Evolutionary conservation across 192 early-diverging fungal genomes (phyloP).

Genomic region (Fimicolochytrium jonesii): DNA sequence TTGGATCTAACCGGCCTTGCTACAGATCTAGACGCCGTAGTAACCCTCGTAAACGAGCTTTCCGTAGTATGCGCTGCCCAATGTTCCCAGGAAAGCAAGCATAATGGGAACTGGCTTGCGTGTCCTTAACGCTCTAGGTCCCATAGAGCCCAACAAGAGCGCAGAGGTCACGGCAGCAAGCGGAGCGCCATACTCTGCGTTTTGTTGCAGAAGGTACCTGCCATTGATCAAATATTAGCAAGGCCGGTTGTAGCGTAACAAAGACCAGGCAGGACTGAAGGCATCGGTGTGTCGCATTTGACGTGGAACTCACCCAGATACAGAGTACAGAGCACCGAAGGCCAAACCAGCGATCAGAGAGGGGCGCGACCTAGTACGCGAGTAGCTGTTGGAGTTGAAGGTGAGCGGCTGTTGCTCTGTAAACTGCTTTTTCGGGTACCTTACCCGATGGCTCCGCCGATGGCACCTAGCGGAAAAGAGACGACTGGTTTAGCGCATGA

Average conservation of each 20-base stretch:
- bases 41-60: slow-evolving; percentile 24
- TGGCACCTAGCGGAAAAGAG: slow-evolving; percentile 26
- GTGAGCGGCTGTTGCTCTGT: too few species aligned
- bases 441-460: slow-evolving; percentile 49
- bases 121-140: slow-evolving; percentile 28
- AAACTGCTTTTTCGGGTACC: too few species aligned
- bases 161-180: slow-evolving; percentile 40
- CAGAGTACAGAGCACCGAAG: slow-evolving; percentile 37
- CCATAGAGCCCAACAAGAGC: slow-evolving; percentile 42
- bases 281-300: neutral
- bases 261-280: neutral
- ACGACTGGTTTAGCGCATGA: neutral
- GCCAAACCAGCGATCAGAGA: slow-evolving; percentile 48
- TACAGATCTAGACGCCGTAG: slow-evolving; percentile 19
- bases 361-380: slow-evolving; percentile 28
- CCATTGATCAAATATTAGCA: neutral
- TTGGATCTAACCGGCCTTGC: too few species aligned
- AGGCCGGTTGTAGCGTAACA: neutral
- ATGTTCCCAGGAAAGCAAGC: slow-evolving; percentile 21
- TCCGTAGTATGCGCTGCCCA: slow-evolving; percentile 34
- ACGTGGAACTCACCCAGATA: slow-evolving; percentile 30
- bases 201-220: slow-evolving; percentile 42
- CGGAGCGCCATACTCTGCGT: slow-evolving; percentile 43
- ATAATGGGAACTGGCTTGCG: slow-evolving; percentile 35
- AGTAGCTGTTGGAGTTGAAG: too few species aligned